Evolutionary conservation across 306 rosid species (phyloP).

Genomic region (Begonia fuchsioides): DNA sequence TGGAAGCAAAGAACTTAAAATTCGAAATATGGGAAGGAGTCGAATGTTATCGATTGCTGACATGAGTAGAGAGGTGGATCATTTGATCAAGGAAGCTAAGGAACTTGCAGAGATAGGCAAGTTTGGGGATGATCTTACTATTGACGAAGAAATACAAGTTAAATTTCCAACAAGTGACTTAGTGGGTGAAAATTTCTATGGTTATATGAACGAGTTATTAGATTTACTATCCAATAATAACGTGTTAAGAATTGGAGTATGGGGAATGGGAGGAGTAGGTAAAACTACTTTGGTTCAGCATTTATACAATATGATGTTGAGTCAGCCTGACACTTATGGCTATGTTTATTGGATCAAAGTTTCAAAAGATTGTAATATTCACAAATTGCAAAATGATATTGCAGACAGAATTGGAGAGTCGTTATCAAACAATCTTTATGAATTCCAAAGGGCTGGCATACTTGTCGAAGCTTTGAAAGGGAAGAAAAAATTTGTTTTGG

Average conservation of each 20-base stretch:
- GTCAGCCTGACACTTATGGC: background rate
- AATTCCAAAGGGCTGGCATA: background rate
- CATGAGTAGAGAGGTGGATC: background rate
- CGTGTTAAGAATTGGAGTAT: slow-evolving; percentile 9
- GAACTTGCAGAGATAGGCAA: background rate
- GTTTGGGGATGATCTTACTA: background rate
- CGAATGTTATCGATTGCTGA: too few species aligned
- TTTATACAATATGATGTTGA: slow-evolving; percentile 2
- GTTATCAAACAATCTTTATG: background rate
- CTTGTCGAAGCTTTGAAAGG: background rate
- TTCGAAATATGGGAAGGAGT: too few species aligned
- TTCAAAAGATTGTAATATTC: slow-evolving; percentile 6
- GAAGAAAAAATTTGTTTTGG: slow-evolving; percentile 7
- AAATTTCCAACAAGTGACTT: background rate
- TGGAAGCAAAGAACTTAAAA: too few species aligned
- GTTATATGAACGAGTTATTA: background rate
- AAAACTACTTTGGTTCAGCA: slow-evolving; percentile 1
- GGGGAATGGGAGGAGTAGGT: slow-evolving; percentile 16
- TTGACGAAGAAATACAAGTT: background rate
- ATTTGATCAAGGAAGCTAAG: background rate
- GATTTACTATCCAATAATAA: slow-evolving; percentile 2
- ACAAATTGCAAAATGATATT: slow-evolving; percentile 1
- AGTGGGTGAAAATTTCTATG: background rate
- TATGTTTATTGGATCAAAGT: slow-evolving; percentile 12
- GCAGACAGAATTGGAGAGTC: background rate